Evolutionary conservation across 345 rosid genomes (phyloP), one percentile per base, ranked within the genome.

Genomic region (Rhodamnia argentea): DNA sequence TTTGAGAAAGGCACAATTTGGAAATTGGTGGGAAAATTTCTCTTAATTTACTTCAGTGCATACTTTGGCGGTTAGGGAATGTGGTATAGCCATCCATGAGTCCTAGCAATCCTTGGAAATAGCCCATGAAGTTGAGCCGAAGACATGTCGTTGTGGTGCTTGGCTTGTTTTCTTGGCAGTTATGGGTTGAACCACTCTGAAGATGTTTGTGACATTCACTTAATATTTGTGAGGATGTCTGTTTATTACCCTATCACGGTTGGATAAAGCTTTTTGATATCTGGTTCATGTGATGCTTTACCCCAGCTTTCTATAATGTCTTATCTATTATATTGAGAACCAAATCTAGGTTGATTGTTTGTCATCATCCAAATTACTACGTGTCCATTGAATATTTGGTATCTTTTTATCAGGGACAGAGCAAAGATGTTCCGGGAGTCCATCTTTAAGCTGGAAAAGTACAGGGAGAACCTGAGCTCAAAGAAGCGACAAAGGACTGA

Each of bases 401-500:
- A 86, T 84, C 20, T 88, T 87, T 84, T 55, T 89, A 85, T 90
- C 92, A 97, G 99, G 94, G 96, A 94, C 89, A 91, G 96, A 85
- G 94, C 84, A 44, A 96, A 92, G 89, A 90, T 89, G 91, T 89
- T 96, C 29, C 87, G 91, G 59, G 96, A 95, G 52, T 92, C 95
- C 58, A 89, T 97, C 85, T 82, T 52, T 86, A 97, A 94, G 90
- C 85, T 97, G 92, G 98, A 96, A 8, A 94, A 90, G 92, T 94
- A 92, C 88, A 85, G 82, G 82, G 98, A 95, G 89, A 91, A 92
- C n/a, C 86, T 95, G 83, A 90, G 86, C 90, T 93, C 94, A 53
- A 97, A 92, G 93, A 97, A 95, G 93, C 93, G 95, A 24, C 95
- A 95, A 75, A 88, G 95, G 76, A 93, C 59, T 88, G 98, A 96